These are phyloP conservation scores for Lolium rigidum DNA, from an alignment of 176 grass and related monocot genomes.

Conservation along the genomic window DNA sequence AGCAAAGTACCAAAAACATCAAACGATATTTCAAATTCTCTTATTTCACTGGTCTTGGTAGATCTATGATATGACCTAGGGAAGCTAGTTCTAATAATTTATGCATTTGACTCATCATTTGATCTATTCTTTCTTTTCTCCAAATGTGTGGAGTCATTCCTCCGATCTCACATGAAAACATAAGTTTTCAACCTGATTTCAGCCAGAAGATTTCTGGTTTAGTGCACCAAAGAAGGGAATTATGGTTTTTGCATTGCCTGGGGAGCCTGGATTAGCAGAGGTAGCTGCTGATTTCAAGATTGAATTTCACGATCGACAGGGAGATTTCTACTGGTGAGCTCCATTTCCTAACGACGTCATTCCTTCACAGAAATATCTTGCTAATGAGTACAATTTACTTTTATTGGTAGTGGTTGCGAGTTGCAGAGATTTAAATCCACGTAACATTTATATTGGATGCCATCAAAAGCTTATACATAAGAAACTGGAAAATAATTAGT, in stretches of 20 bases:
- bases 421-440: slow-evolving; percentile 22
- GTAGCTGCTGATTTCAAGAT: slow-evolving; percentile 96
- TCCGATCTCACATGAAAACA: slow-evolving; percentile 25
- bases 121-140: slow-evolving; percentile 13
- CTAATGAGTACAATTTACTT: slow-evolving; percentile 31
- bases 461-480: slow-evolving; percentile 29
- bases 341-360: slow-evolving; percentile 32
- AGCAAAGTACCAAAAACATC: slow-evolving; percentile 3
- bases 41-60: slow-evolving; percentile 5
- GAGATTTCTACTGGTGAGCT: slow-evolving; percentile 96
- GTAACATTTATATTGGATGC: slow-evolving; percentile 23
- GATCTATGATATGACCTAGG: slow-evolving; percentile 12
- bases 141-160: slow-evolving; percentile 25
- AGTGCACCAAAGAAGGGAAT: slow-evolving; percentile 96
- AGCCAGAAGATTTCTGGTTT: slow-evolving; percentile 99
- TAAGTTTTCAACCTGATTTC: slow-evolving; percentile 56
- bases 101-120: slow-evolving; percentile 15
- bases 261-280: slow-evolving; percentile 92
- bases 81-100: slow-evolving; percentile 22
- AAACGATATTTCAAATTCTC: background rate
- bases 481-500: slow-evolving; percentile 3
- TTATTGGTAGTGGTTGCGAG: slow-evolving; percentile 14
- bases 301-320: slow-evolving; percentile 93
- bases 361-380: slow-evolving; percentile 9
- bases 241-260: slow-evolving; percentile 97